phyloP scores from a whole-genome alignment of 2,329 filamentous ascomycete species.

The Ascochyta rabiei region DNA sequence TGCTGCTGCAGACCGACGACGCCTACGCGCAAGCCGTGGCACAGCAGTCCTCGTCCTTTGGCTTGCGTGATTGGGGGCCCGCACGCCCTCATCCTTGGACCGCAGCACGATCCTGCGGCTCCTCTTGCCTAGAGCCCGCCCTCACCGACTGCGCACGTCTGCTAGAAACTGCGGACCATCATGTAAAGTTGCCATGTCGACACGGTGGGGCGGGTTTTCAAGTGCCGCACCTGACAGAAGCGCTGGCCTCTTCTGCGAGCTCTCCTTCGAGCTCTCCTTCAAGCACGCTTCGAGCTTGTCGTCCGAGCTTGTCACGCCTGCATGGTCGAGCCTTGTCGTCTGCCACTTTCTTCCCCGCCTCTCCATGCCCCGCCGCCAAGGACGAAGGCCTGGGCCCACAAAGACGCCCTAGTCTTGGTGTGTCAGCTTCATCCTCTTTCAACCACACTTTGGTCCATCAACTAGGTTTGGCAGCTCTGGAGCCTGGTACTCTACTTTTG shows the following conservation, averaged over 20 bases:
- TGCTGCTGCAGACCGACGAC: conserved; percentile 3
- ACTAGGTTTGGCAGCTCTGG: too few species aligned
- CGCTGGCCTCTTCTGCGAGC: background rate
- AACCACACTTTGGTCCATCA: too few species aligned
- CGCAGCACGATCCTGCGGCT: conserved; percentile 7
- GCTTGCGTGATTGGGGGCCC: background rate
- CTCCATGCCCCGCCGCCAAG: too few species aligned
- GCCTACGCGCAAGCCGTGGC: conserved; percentile 20
- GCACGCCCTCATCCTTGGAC: background rate
- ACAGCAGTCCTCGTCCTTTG: conserved; percentile 5
- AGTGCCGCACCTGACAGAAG: conserved; percentile 3
- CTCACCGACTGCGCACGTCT: conserved; percentile 16
- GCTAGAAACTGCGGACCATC: conserved; percentile 2
- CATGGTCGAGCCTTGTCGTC: too few species aligned
- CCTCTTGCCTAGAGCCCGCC: conserved; percentile 17
- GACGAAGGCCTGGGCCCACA: too few species aligned
- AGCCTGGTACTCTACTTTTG: too few species aligned
- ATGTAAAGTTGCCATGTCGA: conserved; percentile 15
- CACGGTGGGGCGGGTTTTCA: conserved; percentile 6
- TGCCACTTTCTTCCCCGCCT: too few species aligned
- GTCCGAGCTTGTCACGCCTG: too few species aligned
- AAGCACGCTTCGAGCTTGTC: background rate
- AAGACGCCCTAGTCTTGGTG: too few species aligned
- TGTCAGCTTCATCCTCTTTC: too few species aligned
- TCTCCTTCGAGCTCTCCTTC: background rate